A percentile compares a stretch with the other conserved stretches of the same genome.
Conservation (phyloP, 169 alveolate genomes). For the Plasmodium chabaudi region DNA sequence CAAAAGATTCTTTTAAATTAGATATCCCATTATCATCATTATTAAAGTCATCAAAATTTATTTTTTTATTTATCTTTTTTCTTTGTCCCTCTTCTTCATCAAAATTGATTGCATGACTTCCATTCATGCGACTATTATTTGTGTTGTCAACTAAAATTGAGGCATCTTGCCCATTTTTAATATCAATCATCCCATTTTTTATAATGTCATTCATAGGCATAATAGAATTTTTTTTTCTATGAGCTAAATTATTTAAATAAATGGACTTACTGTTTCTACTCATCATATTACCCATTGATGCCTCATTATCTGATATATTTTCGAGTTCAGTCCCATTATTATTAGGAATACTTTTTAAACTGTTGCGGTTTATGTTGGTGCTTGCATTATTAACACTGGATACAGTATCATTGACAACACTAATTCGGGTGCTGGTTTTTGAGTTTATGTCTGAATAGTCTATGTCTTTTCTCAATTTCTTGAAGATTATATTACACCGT, state of each 20-base stretch:
- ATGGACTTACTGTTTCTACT: neutral
- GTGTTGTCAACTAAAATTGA: too few relatives aligned
- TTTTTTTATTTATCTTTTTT: neutral
- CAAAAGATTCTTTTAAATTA: conserved; percentile 21
- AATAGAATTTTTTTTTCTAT: too few relatives aligned
- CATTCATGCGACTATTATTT: neutral
- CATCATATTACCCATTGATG: neutral
- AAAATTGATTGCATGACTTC: neutral
- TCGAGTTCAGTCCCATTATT: neutral
- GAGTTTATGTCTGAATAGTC: conserved; percentile 19
- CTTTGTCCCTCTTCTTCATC: neutral
- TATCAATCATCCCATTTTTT: too few relatives aligned
- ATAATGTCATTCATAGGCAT: too few relatives aligned
- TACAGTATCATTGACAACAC: neutral
- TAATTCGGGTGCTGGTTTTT: neutral
- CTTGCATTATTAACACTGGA: neutral
- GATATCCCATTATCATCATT: neutral
- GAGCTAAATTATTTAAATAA: neutral
- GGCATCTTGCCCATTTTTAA: too few relatives aligned
- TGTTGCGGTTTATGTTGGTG: neutral
- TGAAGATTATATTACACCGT: conserved; percentile 41
- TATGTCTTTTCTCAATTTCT: conserved; percentile 25
- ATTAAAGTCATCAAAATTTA: neutral
- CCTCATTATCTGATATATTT: neutral
- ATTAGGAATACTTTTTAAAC: neutral